Evolutionary conservation across 2,329 filamentous ascomycete genomes (phyloP), one percentile per base, ranked within the genome.

Genomic region (Acarospora socialis): DNA sequence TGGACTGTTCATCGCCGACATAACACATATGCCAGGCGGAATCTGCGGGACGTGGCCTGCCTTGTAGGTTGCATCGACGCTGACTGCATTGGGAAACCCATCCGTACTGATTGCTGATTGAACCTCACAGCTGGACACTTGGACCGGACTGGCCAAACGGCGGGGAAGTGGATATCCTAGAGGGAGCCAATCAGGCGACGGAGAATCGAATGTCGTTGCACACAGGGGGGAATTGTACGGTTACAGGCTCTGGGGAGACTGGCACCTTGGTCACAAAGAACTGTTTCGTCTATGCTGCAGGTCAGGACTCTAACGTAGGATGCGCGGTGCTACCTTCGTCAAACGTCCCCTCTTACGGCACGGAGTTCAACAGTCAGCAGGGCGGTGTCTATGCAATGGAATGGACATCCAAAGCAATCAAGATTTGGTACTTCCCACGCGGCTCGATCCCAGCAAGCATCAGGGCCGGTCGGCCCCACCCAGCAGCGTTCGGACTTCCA

Each of bases 371-470:
- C 30, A 31, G 37, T 4, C 37, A 40, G 7, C 47, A 48, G 5
- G 57, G 57, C 9, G 65, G 63, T 30, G 47, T 68, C 1, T 61
- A 65, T 41, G 65, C 62, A 1, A 54, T 65, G 43, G 59, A 68
- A 39, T 55, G 65, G 50, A 60, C 61, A 3, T 39, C 45, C 4
- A 47, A 56, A 2, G 55, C 49, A 7, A 60, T 70, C 43, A 56
- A 59, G 33, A 61, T 68, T 38, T 70, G 65, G 64, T 63, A 60
- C 44, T 70, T 68, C 41, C 42, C 55, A 2, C 54, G 62, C n/a
- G 39, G 38, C 9, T 36, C 42, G 3, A 59, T 68, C 18, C 66
- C 66, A 0, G 32, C 32, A 1, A 63, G 66, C 13, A 58, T 70
- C 24, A 43, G 50, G 13, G 45, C 40, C 12, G 56, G 56, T 10